Evolutionary conservation across 768 basidiomycete species (phyloP).

Genomic region (Amanita phalloides): DNA sequence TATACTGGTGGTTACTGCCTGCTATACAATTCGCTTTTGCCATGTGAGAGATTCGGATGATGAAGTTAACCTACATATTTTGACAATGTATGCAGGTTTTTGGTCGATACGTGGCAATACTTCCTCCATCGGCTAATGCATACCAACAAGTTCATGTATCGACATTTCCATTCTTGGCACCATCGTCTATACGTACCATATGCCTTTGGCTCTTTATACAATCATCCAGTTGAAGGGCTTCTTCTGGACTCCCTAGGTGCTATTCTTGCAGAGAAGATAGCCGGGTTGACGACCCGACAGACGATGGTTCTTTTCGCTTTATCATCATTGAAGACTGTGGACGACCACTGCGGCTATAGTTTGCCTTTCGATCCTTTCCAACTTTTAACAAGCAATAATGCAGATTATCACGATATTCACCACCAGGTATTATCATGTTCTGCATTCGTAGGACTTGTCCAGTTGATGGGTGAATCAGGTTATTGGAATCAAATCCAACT

Average conservation of each 20-base stretch:
- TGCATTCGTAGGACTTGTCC: background rate
- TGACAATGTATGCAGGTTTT: constrained; percentile 44
- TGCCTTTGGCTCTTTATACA: constrained; percentile 94
- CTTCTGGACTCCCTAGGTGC: constrained; percentile 81
- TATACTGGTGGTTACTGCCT: constrained; percentile 95
- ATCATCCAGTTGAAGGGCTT: constrained; percentile 93
- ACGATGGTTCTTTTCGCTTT: constrained; percentile 74
- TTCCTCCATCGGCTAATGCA: constrained; percentile 92
- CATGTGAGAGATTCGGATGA: constrained; percentile 36
- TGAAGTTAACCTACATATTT: background rate
- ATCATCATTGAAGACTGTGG: constrained; percentile 86
- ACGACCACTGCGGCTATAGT: constrained; percentile 89
- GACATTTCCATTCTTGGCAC: constrained; percentile 86
- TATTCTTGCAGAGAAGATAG: constrained; percentile 56
- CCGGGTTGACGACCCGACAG: constrained; percentile 71
- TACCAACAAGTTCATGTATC: constrained; percentile 82
- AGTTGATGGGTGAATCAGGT: constrained; percentile 21
- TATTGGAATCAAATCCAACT: constrained; percentile 92
- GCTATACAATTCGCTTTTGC: constrained; percentile 60
- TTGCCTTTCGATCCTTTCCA: constrained; percentile 92
- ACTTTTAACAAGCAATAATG: constrained; percentile 75
- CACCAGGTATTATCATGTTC: constrained; percentile 61
- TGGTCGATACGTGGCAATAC: constrained; percentile 98
- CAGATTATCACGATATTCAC: constrained; percentile 97
- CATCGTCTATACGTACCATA: constrained; percentile 96